phyloP scores from a whole-genome alignment of 2,329 filamentous ascomycete genomes.

The Colletotrichum agaves region DNA sequence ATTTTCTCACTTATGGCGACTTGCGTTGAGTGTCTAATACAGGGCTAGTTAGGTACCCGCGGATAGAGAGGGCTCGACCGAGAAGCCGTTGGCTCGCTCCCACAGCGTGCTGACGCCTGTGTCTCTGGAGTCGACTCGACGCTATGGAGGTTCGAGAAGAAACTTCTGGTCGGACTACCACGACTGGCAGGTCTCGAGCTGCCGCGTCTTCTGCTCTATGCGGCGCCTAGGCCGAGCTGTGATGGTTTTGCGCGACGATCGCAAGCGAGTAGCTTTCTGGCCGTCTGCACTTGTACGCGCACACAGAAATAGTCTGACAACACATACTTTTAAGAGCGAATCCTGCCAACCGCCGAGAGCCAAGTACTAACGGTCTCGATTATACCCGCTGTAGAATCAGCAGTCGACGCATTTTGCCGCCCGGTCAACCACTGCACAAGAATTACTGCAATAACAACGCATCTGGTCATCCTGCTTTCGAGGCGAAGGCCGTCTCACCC shows the following conservation, averaged over 20 bases:
- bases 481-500: conserved; percentile 27
- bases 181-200: background rate
- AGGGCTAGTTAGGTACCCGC: background rate
- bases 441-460: conserved; percentile 8
- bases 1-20: background rate
- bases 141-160: conserved; percentile 7
- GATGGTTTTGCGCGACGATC: background rate
- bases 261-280: background rate
- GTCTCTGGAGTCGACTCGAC: background rate
- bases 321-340: background rate
- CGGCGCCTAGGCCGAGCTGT: background rate
- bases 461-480: background rate
- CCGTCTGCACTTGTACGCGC: background rate
- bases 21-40: background rate
- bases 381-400: conserved; percentile 10
- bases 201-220: background rate
- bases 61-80: background rate
- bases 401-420: conserved; percentile 10
- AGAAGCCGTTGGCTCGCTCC: background rate
- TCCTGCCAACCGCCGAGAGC: background rate
- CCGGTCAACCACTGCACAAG: conserved; percentile 18
- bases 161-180: conserved; percentile 11
- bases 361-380: background rate
- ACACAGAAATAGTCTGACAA: background rate
- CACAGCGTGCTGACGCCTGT: background rate